These are phyloP conservation scores for Puya raimondii DNA, from an alignment of 176 grass and related monocot species.

Conservation along the genomic window DNA sequence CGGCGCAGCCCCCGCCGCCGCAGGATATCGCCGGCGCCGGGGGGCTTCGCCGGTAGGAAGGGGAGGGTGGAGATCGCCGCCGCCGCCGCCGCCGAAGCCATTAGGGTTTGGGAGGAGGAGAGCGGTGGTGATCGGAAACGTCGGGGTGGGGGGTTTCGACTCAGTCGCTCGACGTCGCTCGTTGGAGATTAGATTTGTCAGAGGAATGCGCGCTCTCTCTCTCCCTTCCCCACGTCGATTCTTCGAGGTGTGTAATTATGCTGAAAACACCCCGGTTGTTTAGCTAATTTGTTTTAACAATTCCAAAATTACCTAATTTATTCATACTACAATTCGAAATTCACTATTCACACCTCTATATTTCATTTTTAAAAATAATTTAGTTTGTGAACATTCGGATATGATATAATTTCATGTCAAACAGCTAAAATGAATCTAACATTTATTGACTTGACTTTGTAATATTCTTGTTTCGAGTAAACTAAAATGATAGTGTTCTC, in stretches of 20 bases:
- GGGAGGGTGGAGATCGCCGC: neutral
- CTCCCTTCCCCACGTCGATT: neutral
- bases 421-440: no score
- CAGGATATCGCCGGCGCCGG: neutral
- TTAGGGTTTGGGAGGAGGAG: neutral
- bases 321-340: no score
- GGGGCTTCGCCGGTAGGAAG: neutral
- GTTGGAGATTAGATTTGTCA: conserved; percentile 1
- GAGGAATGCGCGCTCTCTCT: no score
- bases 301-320: no score
- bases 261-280: neutral
- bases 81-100: conserved; percentile 1
- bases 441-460: no score
- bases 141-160: neutral
- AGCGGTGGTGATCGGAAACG: neutral
- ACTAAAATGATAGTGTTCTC: no score
- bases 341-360: no score
- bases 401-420: no score
- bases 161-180: neutral
- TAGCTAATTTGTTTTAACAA: neutral
- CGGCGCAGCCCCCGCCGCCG: neutral
- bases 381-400: no score
- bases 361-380: no score
- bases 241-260: neutral
- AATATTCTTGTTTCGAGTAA: no score